phyloP scores from a whole-genome alignment of 345 rosid species.

The Chamaenerion angustifolium region DNA sequence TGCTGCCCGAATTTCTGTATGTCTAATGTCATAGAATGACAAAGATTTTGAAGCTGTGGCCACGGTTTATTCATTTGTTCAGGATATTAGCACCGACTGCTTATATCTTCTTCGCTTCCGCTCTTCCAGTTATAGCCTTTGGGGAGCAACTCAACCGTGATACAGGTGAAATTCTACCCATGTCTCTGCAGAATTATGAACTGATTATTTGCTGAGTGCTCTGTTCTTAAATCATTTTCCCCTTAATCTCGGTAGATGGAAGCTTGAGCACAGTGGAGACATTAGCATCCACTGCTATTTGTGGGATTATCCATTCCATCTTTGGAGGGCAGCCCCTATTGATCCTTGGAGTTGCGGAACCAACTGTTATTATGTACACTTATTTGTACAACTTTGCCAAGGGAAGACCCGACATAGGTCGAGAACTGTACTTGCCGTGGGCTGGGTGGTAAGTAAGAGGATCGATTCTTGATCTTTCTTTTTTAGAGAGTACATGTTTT shows the following conservation, averaged over 20 bases:
- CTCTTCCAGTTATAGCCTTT: conserved; percentile 77
- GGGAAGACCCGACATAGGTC: conserved; percentile 41
- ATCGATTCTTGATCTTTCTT: no score
- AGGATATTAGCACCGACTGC: conserved; percentile 62
- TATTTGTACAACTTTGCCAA: conserved; percentile 58
- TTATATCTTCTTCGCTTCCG: conserved; percentile 70
- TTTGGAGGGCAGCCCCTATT: conserved; percentile 77
- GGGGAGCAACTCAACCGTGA: conserved; percentile 72
- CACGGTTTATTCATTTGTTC: conserved; percentile 3
- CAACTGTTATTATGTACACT: conserved; percentile 75
- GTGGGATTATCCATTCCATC: conserved; percentile 63
- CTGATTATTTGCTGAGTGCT: neutral
- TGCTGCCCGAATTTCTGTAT: no score
- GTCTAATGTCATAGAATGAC: no score
- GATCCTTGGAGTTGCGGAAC: conserved; percentile 78
- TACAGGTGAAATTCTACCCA: conserved; percentile 30
- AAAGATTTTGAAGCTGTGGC: neutral
- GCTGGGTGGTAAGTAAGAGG: conserved; percentile 42
- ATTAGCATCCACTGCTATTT: conserved; percentile 60
- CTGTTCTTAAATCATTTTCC: neutral
- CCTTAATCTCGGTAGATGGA: conserved; percentile 27
- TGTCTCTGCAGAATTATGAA: no score
- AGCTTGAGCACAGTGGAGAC: conserved; percentile 61
- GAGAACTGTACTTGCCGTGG: conserved; percentile 55
- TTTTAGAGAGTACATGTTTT: no score